Base-by-base conservation (phyloP, 202 grass and related monocot species). In the Carex arenaria region DNA sequence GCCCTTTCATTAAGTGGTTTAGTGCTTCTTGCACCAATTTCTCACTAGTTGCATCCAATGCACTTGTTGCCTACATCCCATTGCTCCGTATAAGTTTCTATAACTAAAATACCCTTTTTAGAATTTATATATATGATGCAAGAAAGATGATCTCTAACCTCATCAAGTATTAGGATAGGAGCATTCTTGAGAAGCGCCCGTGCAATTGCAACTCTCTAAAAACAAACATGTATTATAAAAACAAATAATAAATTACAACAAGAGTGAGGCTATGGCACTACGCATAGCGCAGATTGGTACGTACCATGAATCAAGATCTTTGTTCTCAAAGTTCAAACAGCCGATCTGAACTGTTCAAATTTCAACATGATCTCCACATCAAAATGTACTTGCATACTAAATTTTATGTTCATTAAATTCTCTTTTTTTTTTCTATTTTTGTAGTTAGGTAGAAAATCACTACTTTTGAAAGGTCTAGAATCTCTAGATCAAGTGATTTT, bases 121-220 rank as follows among this genome's bases (percentile, higher is more conserved):
- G 10, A 22, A 53, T 22, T 51, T n/a, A 79, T 55, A 64, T 20
- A 11, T 17, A 52, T 52, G 61, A 17, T n/a, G 67, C 30, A 53
- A 74, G 31, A 80, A 60, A 74, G 34, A 4, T 31, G 40, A 61
- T 67, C 61, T 69, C 10, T 80, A 82, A 98, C 92, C 95, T 98
- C 95, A 80, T 98, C 95, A 69, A 98, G 95, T 90, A 98, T 93
- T 64, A 98, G 89, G 88, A 98, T 84, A 53, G 95, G 95, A 75
- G 95, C 90, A 64, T 98, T 89, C 80, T 98, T 98, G 47, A 98
- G 88, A 78, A 98, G 89, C 71, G 95, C 95, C 67, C 92, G 74
- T 49, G 95, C 95, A 75, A 98, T 95, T 64, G 95, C 92, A 87
- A 98, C 86, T 86, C 95, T 95, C 95, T 98, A 76, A 28, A 91